These are phyloP conservation scores for Hemileccinum rubropunctum DNA, from an alignment of 768 basidiomycete genomes.

Conservation along the genomic window DNA sequence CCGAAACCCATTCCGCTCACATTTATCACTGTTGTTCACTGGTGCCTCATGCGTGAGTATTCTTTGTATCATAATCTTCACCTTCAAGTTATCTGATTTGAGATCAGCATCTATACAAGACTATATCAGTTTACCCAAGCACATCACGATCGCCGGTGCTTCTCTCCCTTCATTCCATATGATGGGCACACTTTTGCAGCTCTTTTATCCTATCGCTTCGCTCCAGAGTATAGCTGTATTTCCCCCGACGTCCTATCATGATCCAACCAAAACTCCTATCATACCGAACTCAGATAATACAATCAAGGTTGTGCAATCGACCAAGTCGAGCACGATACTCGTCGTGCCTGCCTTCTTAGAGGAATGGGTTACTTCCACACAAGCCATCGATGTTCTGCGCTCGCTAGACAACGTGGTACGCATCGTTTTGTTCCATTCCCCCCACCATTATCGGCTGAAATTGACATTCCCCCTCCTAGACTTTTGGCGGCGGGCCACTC, in stretches of 20 bases:
- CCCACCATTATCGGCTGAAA: not conserved
- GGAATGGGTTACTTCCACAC: conserved; percentile 17
- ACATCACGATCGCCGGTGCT: conserved; percentile 11
- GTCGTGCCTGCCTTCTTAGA: conserved; percentile 25
- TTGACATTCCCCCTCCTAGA: conserved; percentile 16
- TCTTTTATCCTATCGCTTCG: conserved; percentile 14
- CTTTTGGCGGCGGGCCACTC: conserved; percentile 37
- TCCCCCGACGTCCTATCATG: conserved; percentile 16
- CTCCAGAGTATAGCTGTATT: conserved; percentile 16
- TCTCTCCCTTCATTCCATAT: conserved; percentile 23
- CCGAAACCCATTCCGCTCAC: conserved; percentile 41
- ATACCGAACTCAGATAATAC: conserved; percentile 20
- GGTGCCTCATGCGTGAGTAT: conserved; percentile 34
- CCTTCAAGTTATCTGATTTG: not conserved
- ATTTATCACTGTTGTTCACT: conserved; percentile 30
- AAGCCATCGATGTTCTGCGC: conserved; percentile 17
- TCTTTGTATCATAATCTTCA: not conserved
- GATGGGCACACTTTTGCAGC: conserved; percentile 5
- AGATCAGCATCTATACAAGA: conserved; percentile 5
- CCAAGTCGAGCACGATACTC: conserved; percentile 14
- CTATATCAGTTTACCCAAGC: not conserved
- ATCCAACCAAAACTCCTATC: conserved; percentile 16
- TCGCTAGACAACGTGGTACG: conserved; percentile 21
- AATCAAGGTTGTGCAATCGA: conserved; percentile 15
- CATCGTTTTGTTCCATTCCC: not conserved